These are phyloP conservation scores for Cairneyella variabilis DNA, from an alignment of 495 filamentous ascomycete genomes.

Conservation along the genomic window DNA sequence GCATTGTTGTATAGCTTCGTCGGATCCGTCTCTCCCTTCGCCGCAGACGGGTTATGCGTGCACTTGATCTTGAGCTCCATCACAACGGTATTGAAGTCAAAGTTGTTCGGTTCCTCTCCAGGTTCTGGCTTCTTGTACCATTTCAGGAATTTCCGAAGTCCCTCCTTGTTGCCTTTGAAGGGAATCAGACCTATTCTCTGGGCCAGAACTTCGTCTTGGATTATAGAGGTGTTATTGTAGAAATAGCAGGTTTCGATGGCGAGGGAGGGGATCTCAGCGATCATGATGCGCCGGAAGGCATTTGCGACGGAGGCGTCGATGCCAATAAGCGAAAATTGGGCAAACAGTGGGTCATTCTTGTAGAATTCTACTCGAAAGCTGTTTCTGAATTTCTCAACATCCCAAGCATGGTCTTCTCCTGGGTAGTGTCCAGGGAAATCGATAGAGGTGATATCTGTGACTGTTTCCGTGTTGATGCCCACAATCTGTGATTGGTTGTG, in stretches of 20 bases:
- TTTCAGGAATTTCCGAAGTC: slow-evolving; percentile 67
- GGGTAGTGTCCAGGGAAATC: slow-evolving; percentile 90
- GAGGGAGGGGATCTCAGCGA: slow-evolving; percentile 90
- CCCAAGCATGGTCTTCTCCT: slow-evolving; percentile 87
- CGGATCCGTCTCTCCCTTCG: slow-evolving; percentile 70
- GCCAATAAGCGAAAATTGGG: slow-evolving; percentile 87
- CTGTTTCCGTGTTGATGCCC: slow-evolving; percentile 79
- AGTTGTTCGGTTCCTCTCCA: slow-evolving; percentile 44
- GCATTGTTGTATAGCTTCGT: slow-evolving; percentile 77
- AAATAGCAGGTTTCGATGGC: slow-evolving; percentile 92
- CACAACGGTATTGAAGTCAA: slow-evolving; percentile 77
- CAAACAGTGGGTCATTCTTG: slow-evolving; percentile 66
- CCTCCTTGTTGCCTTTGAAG: slow-evolving; percentile 70
- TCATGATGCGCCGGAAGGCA: slow-evolving; percentile 94
- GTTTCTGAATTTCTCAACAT: slow-evolving; percentile 66
- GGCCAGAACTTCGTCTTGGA: slow-evolving; percentile 94
- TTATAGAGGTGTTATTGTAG: slow-evolving; percentile 91
- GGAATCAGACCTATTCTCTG: slow-evolving; percentile 88
- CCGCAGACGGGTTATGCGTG: slow-evolving; percentile 67
- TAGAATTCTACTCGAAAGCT: slow-evolving; percentile 76
- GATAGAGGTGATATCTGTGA: slow-evolving; percentile 80
- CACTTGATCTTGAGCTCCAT: slow-evolving; percentile 71
- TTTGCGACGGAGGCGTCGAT: slow-evolving; percentile 92
- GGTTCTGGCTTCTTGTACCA: slow-evolving; percentile 63
- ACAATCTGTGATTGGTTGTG: slow-evolving; percentile 58